phyloP scores from a whole-genome alignment of 2,329 filamentous ascomycete genomes.

The Colletotrichum spinosum region DNA sequence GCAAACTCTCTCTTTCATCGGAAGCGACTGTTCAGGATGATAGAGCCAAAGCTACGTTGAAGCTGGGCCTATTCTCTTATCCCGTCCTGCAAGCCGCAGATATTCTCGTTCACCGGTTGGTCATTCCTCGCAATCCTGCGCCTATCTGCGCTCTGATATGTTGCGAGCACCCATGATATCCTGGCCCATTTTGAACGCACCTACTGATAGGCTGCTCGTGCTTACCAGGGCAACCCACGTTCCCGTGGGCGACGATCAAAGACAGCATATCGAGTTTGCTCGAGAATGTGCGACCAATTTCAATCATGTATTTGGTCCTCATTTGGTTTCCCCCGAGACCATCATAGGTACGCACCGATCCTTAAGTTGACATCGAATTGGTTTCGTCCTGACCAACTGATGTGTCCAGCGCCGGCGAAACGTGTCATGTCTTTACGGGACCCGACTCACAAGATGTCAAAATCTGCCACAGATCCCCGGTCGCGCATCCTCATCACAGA shows the following conservation, averaged over 20 bases:
- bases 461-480: slow-evolving; percentile 77
- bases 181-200: too few species aligned
- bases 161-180: too few species aligned
- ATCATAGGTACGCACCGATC: slow-evolving; percentile 70
- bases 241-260: slow-evolving; percentile 95
- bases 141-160: too few species aligned
- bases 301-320: slow-evolving; percentile 78
- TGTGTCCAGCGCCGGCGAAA: slow-evolving; percentile 73
- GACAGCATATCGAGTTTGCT: slow-evolving; percentile 93
- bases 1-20: slow-evolving; percentile 76
- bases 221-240: slow-evolving; percentile 83
- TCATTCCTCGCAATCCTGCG: neutral
- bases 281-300: slow-evolving; percentile 88
- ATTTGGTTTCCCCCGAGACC: slow-evolving; percentile 74
- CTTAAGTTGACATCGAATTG: neutral
- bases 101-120: slow-evolving; percentile 83
- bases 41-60: slow-evolving; percentile 70
- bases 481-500: slow-evolving; percentile 90
- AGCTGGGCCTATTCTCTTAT: slow-evolving; percentile 94
- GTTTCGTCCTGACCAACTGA: neutral
- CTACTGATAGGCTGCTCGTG: neutral
- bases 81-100: slow-evolving; percentile 96
- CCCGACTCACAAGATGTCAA: slow-evolving; percentile 91
- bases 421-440: slow-evolving; percentile 90
- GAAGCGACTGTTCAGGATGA: slow-evolving; percentile 69